phyloP scores from a whole-genome alignment of 2,329 filamentous ascomycete species.

The Penicillium sp. region DNA sequence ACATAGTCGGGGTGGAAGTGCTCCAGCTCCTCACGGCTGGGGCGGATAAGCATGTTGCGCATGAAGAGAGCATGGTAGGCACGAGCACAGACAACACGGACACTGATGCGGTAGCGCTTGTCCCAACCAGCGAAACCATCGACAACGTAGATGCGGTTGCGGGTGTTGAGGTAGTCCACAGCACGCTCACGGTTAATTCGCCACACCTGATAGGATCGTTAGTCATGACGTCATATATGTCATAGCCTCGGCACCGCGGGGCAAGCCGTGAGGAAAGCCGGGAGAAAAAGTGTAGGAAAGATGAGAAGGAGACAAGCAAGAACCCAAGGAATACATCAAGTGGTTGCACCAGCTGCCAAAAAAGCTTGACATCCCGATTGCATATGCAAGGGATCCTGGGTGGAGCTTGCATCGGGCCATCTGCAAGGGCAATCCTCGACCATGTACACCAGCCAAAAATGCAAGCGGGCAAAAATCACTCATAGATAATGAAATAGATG shows the following conservation, averaged over 20 bases:
- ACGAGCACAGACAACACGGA: constrained; percentile 95
- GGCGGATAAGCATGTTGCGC: constrained; percentile 99
- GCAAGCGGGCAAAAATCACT: constrained; percentile 13
- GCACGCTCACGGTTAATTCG: constrained; percentile 99
- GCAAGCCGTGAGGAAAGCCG: constrained; percentile 8
- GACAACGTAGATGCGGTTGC: constrained; percentile 96
- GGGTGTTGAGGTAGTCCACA: constrained; percentile 97
- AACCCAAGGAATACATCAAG: not conserved
- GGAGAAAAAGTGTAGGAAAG: no score
- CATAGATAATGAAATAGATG: constrained; percentile 12
- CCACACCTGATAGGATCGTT: constrained; percentile 67
- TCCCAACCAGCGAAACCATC: constrained; percentile 99
- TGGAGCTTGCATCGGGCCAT: constrained; percentile 14
- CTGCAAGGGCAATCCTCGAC: constrained; percentile 19
- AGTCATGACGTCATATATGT: constrained; percentile 33
- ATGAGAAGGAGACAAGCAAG: no score
- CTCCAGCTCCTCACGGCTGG: constrained; percentile 82
- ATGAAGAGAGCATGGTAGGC: constrained; percentile 99
- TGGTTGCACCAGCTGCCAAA: constrained; percentile 16
- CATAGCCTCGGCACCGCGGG: constrained; percentile 16
- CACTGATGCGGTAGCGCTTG: constrained; percentile 93
- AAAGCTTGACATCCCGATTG: constrained; percentile 23
- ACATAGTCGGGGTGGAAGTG: constrained; percentile 99
- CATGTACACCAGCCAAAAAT: constrained; percentile 15
- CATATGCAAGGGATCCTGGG: constrained; percentile 26